Evolutionary conservation across 495 filamentous ascomycete species (phyloP), one percentile per base, ranked within the genome.

Genomic region (Trichoderma asperelloides): DNA sequence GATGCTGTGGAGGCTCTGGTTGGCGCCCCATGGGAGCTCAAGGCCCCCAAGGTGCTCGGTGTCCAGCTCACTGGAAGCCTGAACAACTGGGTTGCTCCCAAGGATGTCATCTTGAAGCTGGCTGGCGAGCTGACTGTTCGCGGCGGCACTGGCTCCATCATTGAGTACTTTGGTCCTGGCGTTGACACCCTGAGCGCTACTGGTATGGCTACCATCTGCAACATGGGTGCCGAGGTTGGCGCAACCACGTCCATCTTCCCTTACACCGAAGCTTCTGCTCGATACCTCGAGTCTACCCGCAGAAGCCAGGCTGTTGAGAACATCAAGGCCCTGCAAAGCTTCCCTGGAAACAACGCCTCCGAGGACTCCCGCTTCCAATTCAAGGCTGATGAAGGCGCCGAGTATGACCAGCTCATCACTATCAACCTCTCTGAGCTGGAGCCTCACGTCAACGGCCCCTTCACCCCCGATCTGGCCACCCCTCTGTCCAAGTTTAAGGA

Each of bases 1-100:
- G 95, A 98, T 82, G 95, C 95, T 0, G 95, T 98, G 21, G 95
- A 98, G 80, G 95, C 93, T 18, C 86, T 98, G 63, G 95, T 96
- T 2, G 94, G 96, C 76, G 92, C 92, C 12, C 95, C 95, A 0
- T 98, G 95, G 95, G 95, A 98, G 76, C 76, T 98, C 69, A 97
- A 96, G 81, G 95, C 95, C 23, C 95, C 95, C 15, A 89, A 88
- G 74, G 81, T 98, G 55, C 78, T 97, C 28, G 95, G 95, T 72
- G 93, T 98, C 18, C 85, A 87, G 70, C 82, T 98, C 16, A 88
- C 90, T 71, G 94, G 94, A 65, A 78, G 89, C 76, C 84, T 98
- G 66, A 90, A 80, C 71, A 92, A 90, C 74, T 98, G 95, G 95
- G 88, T 93, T 8, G 86, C 91, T 18, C 93, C 95, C 23, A 98